These are phyloP conservation scores for Orbilia ellipsospora DNA, from an alignment of 2,329 filamentous ascomycete genomes.

Conservation along the genomic window DNA sequence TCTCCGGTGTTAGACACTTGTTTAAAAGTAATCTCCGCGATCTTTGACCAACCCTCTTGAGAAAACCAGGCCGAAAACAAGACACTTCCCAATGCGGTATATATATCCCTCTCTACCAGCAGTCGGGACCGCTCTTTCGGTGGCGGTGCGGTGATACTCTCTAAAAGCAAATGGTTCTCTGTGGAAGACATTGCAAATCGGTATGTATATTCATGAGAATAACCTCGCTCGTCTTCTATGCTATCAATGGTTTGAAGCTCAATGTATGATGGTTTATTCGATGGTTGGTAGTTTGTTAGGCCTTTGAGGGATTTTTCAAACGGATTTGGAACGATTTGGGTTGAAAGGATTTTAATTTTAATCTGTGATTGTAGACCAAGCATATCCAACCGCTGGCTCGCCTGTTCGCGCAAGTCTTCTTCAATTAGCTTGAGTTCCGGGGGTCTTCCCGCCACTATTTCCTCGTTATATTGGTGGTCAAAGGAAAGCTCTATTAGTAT, in stretches of 20 bases:
- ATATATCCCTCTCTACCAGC: background rate
- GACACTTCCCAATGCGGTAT: background rate
- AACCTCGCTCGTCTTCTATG: background rate
- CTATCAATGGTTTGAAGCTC: background rate
- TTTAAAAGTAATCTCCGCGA: constrained; percentile 5
- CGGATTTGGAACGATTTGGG: background rate
- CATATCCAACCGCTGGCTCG: background rate
- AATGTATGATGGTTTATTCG: constrained; percentile 15
- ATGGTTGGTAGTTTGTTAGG: constrained; percentile 2
- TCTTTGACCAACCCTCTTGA: constrained; percentile 25
- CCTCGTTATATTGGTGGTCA: background rate
- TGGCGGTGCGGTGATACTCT: background rate
- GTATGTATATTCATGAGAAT: background rate
- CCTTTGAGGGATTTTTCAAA: background rate
- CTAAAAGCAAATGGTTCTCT: constrained; percentile 13
- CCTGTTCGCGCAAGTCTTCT: no score
- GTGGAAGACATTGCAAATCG: constrained; percentile 15
- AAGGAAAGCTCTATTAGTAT: constrained; percentile 3
- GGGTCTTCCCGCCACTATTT: background rate
- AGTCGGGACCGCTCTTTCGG: background rate
- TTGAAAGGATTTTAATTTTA: background rate
- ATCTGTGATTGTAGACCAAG: background rate
- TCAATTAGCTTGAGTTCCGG: background rate
- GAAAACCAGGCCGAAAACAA: constrained; percentile 20
- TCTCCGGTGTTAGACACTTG: background rate